Percentiles rank a stretch among this genome's conserved stretches.
Conservation (phyloP, 2,329 filamentous ascomycete species). For the Fusarium gaditjirri region DNA sequence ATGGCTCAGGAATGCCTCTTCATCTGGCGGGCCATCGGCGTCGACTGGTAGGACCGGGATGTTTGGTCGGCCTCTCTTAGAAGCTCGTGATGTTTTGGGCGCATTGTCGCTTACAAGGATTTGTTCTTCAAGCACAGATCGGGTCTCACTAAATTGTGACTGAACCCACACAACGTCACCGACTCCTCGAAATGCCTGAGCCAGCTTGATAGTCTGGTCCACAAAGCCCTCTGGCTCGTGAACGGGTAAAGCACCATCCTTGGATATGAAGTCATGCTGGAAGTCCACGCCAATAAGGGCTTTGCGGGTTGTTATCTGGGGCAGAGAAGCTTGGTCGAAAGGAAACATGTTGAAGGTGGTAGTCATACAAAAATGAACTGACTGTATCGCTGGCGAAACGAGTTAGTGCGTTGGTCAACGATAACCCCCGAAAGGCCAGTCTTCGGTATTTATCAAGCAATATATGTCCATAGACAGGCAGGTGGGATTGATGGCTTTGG, state of each 20-base stretch:
- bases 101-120: conserved; percentile 57
- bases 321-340: conserved; percentile 66
- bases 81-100: conserved; percentile 17
- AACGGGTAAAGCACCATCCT: conserved; percentile 74
- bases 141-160: conserved; percentile 75
- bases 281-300: conserved; percentile 87
- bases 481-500: conserved; percentile 14
- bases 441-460: background rate
- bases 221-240: conserved; percentile 72
- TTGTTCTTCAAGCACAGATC: conserved; percentile 64
- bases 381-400: background rate
- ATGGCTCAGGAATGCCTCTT: conserved; percentile 60
- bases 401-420: background rate
- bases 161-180: conserved; percentile 85
- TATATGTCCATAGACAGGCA: conserved; percentile 6
- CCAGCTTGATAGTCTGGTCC: conserved; percentile 72
- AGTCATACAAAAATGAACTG: background rate
- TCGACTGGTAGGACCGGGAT: conserved; percentile 20
- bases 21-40: conserved; percentile 38
- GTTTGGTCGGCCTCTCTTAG: conserved; percentile 26
- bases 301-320: conserved; percentile 67
- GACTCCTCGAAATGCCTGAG: conserved; percentile 76
- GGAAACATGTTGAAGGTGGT: conserved; percentile 58
- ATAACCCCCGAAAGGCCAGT: background rate
- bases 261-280: conserved; percentile 86